These are phyloP conservation scores for Talaromyces piceae DNA, from an alignment of 2,329 filamentous ascomycete genomes.

Conservation along the genomic window DNA sequence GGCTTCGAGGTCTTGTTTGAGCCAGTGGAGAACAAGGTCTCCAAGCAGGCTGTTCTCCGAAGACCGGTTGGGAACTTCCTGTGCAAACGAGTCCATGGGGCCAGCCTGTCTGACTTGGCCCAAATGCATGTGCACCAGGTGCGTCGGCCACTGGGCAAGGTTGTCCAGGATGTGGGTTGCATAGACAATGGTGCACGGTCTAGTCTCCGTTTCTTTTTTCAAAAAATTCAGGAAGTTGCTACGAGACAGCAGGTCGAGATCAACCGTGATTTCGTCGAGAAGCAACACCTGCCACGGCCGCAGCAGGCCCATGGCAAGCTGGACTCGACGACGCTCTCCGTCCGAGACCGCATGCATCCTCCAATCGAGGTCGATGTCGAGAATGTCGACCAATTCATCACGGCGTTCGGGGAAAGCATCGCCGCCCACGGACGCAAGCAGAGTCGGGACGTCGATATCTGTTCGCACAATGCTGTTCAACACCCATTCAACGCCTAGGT, in stretches of 20 bases:
- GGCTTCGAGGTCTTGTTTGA: slow-evolving; percentile 69
- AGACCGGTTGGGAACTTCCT: slow-evolving; percentile 43
- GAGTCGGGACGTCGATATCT: slow-evolving; percentile 83
- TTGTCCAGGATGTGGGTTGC: slow-evolving; percentile 97
- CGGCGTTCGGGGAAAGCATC: slow-evolving; percentile 72
- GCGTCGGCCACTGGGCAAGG: slow-evolving; percentile 86
- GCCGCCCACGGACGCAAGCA: slow-evolving; percentile 79
- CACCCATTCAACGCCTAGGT: slow-evolving; percentile 96
- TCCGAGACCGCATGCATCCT: slow-evolving; percentile 94
- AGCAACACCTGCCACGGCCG: slow-evolving; percentile 86
- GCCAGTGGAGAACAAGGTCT: slow-evolving; percentile 80
- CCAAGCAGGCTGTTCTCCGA: slow-evolving; percentile 76
- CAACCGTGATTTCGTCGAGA: slow-evolving; percentile 94
- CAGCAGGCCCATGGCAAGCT: slow-evolving; percentile 91
- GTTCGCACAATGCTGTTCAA: slow-evolving; percentile 92
- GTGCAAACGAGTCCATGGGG: slow-evolving; percentile 60
- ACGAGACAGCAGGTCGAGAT: slow-evolving; percentile 79
- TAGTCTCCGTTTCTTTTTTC: slow-evolving; percentile 72
- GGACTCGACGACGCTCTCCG: slow-evolving; percentile 82
- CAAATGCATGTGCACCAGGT: slow-evolving; percentile 91
- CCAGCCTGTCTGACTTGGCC: slow-evolving; percentile 86
- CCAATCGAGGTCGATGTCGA: slow-evolving; percentile 89
- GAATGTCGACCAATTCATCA: slow-evolving; percentile 77
- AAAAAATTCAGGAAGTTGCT: slow-evolving; percentile 81
- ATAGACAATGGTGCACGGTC: slow-evolving; percentile 88